These are phyloP conservation scores for Aureobasidium sp. DNA, from an alignment of 2,329 filamentous ascomycete species.

Conservation along the genomic window DNA sequence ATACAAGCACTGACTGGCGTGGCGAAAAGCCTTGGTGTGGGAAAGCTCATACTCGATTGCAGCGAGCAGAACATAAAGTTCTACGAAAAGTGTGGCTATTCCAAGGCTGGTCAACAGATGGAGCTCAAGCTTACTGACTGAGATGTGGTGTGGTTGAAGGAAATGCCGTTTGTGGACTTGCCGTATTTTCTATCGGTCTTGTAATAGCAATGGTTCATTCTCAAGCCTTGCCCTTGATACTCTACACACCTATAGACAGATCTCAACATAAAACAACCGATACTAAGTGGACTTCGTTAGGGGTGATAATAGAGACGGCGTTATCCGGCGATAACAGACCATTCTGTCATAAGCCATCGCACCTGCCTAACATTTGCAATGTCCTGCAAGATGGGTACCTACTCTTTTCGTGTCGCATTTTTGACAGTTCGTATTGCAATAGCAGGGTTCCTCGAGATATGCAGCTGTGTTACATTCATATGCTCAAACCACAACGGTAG, in stretches of 20 bases:
- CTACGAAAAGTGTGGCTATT: neutral
- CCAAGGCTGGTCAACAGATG: neutral
- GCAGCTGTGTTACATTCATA: no score
- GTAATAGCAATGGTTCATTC: no score
- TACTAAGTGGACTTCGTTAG: no score
- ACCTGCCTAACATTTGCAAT: neutral
- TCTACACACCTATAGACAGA: no score
- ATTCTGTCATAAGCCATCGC: slow-evolving; percentile 12
- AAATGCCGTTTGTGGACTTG: no score
- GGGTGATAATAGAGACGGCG: no score
- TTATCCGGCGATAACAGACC: neutral
- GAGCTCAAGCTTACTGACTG: no score
- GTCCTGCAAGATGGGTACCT: neutral
- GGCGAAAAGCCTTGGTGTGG: neutral
- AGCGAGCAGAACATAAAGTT: neutral
- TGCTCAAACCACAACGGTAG: neutral
- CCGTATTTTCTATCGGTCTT: no score
- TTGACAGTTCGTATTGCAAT: neutral
- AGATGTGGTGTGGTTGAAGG: no score
- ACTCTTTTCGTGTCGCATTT: neutral
- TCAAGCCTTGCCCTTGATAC: no score
- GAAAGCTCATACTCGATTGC: neutral
- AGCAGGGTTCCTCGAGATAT: neutral
- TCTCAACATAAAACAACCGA: no score
- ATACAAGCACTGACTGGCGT: neutral